A percentile compares a stretch with the other conserved stretches of the same genome.
These are phyloP conservation scores for Epichloe bromicola DNA, from an alignment of 2,329 filamentous ascomycete species.

Conservation along the genomic window DNA sequence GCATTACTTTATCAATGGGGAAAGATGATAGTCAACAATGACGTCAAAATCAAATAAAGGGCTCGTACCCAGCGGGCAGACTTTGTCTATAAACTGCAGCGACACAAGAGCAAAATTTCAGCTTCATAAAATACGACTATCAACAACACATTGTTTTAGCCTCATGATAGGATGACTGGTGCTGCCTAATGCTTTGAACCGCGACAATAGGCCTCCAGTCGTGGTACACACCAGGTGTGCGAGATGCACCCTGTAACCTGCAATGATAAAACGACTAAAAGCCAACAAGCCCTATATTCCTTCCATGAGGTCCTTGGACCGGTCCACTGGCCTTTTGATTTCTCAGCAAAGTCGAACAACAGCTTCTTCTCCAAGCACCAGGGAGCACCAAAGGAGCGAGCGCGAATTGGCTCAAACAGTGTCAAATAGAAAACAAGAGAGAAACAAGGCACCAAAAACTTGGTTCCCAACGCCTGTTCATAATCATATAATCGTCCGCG, in stretches of 20 bases:
- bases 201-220: background rate
- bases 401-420: slow-evolving; percentile 2
- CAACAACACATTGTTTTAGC: background rate
- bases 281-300: background rate
- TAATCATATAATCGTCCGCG: slow-evolving; percentile 14
- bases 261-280: slow-evolving; percentile 1
- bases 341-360: background rate
- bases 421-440: background rate
- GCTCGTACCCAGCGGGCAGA: too few species aligned
- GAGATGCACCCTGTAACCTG: slow-evolving; percentile 4
- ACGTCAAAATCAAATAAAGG: too few species aligned
- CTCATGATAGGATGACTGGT: background rate
- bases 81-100: too few species aligned
- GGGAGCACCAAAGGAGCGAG: background rate
- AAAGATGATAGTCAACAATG: too few species aligned
- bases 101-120: too few species aligned
- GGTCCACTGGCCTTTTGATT: background rate
- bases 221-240: slow-evolving; percentile 3
- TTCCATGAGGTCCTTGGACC: background rate
- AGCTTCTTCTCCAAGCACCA: background rate
- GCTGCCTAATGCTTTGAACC: slow-evolving; percentile 1
- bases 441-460: slow-evolving; percentile 6
- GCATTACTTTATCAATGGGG: too few species aligned
- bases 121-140: background rate
- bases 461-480: slow-evolving; percentile 13